Conservation (phyloP, 495 filamentous ascomycete species). For the Aspergillus asperescens region DNA sequence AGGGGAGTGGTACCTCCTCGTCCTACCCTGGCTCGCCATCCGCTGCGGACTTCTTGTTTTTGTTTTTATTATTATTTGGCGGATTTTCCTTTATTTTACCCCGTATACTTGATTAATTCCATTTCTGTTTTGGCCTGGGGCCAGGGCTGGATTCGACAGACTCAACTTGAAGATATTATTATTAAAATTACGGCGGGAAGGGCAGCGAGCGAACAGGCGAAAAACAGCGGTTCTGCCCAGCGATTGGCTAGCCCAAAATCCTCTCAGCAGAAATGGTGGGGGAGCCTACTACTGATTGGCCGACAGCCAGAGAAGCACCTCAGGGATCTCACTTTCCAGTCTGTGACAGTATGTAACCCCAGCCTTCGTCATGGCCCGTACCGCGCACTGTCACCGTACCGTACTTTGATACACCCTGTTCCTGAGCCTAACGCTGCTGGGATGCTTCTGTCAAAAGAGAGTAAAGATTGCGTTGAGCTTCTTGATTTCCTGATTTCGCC, state of each 20-base stretch:
- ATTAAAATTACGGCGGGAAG: constrained; percentile 11
- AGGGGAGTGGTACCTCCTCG: constrained; percentile 5
- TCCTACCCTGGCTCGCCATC: constrained; percentile 8
- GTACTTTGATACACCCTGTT: constrained; percentile 15
- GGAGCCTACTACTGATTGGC: constrained; percentile 15
- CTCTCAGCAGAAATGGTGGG: constrained; percentile 17
- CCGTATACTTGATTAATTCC: constrained; percentile 3
- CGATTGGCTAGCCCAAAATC: constrained; percentile 15
- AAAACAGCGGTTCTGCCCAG: neutral
- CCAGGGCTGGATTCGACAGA: constrained; percentile 14
- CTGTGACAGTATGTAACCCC: constrained; percentile 14
- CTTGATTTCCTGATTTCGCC: no score
- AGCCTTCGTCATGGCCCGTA: constrained; percentile 13
- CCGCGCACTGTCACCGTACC: constrained; percentile 14
- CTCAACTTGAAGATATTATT: neutral
- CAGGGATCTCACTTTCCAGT: constrained; percentile 21
- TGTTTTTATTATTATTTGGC: neutral
- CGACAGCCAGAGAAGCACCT: constrained; percentile 6
- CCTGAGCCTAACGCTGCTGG: constrained; percentile 18
- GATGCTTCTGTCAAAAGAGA: no score
- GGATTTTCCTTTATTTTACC: constrained; percentile 1
- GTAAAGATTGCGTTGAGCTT: no score
- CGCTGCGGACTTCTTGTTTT: neutral
- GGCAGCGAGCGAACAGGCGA: constrained; percentile 11
- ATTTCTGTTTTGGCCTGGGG: no score